Conservation (phyloP, 192 early-diverging fungal species). For the Umbelopsis vinacea region DNA sequence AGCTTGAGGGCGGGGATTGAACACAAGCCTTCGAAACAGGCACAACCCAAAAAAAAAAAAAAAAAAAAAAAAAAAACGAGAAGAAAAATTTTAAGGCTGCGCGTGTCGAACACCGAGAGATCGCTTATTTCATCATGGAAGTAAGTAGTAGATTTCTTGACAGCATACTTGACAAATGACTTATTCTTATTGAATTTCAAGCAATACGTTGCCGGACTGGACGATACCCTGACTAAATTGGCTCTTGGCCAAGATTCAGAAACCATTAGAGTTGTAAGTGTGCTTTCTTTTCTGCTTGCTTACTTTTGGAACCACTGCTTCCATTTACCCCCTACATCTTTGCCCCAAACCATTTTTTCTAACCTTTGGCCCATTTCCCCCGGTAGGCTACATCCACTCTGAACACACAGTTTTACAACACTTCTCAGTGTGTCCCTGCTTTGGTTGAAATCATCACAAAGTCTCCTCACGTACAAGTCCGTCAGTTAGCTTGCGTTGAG, state of each 20-base stretch:
- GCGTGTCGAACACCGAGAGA: slow-evolving; percentile 20
- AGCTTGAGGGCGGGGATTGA: neutral
- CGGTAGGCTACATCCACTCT: slow-evolving; percentile 71
- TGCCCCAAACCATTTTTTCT: neutral
- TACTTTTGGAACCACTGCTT: neutral
- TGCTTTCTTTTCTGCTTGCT: neutral
- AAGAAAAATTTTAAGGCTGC: slow-evolving; percentile 14
- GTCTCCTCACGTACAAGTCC: slow-evolving; percentile 68
- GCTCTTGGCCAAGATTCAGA: slow-evolving; percentile 44
- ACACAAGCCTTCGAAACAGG: neutral
- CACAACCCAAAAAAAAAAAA: neutral
- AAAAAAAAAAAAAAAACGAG: too few relatives aligned
- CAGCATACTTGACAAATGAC: neutral
- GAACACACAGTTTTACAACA: slow-evolving; percentile 74
- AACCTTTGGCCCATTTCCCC: neutral
- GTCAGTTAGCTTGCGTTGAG: slow-evolving; percentile 90
- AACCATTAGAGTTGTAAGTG: slow-evolving; percentile 42
- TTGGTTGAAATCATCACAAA: slow-evolving; percentile 73
- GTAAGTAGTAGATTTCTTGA: neutral
- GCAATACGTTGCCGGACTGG: slow-evolving; percentile 41
- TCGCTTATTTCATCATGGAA: slow-evolving; percentile 22
- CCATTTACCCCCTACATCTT: neutral
- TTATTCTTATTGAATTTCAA: neutral
- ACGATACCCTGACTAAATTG: slow-evolving; percentile 41
- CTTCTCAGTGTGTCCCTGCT: slow-evolving; percentile 78